Conservation (phyloP, 805 yeast species). For the Yarrowia deformans region DNA sequence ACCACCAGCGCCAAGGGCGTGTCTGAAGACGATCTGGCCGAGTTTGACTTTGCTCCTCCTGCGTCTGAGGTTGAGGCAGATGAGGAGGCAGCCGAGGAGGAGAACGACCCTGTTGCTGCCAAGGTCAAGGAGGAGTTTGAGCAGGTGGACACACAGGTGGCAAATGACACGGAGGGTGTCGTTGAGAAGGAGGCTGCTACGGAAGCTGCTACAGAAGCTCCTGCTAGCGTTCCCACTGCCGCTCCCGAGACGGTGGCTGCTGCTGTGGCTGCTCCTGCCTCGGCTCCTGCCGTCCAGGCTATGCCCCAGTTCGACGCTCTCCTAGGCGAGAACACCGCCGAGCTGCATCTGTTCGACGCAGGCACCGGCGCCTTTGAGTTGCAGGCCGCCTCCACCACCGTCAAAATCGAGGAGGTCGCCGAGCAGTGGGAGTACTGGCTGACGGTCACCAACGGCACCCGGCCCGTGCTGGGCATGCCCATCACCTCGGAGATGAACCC, state of each 20-base stretch:
- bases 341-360: constrained; percentile 65
- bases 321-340: background rate
- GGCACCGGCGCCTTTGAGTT: constrained; percentile 57
- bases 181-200: background rate
- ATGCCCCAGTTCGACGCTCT: constrained; percentile 18
- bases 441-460: constrained; percentile 51
- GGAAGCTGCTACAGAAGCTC: background rate
- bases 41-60: constrained; percentile 58
- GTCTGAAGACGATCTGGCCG: constrained; percentile 59
- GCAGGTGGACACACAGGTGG: background rate
- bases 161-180: background rate
- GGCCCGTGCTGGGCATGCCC: constrained; percentile 52
- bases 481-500: constrained; percentile 66
- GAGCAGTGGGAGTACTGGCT: constrained; percentile 64
- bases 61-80: background rate
- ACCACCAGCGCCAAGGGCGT: constrained; percentile 57
- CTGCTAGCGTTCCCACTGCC: background rate
- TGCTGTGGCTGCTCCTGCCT: constrained; percentile 25
- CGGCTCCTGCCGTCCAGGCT: background rate
- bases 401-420: constrained; percentile 54
- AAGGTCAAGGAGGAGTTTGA: background rate
- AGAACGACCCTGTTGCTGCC: background rate
- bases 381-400: constrained; percentile 52
- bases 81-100: constrained; percentile 35
- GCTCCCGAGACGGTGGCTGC: constrained; percentile 45